Evolutionary conservation across 2,329 filamentous ascomycete genomes (phyloP), one percentile per base, ranked within the genome.

Genomic region (Geoglossum cookeanum): DNA sequence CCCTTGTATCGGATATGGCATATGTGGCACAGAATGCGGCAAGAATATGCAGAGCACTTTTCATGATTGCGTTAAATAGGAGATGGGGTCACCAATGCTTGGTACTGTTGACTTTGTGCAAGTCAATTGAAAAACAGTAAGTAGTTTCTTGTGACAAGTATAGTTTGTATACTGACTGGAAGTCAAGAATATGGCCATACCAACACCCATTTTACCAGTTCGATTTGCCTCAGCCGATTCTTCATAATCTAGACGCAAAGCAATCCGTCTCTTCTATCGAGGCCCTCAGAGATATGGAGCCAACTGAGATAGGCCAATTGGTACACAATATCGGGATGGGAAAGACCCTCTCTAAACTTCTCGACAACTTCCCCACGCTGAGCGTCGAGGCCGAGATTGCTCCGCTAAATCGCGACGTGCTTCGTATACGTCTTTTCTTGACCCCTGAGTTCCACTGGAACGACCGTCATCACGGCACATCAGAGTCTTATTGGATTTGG

Each of bases 401-500:
- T 1, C 94, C 94, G 1, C 73, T 98, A 37, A 98, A 98, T 65
- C 79, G 92, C 52, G 90, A 98, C 65, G 91, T 98, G 0, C 74
- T 98, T 60, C 81, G 91, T n/a, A 89, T 98, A 65, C 84, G 85
- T 65, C 78, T 98, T 0, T 87, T 77, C 63, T 77, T 98, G 17
- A 87, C 84, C 1, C 88, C 92, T 0, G 90, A 97, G 55, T 98
- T 98, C 66, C 76, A 76, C 42, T 98, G 92, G 92, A 94, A 95
- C 63, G 91, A 97, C 63, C 83, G 86, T 52, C 80, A 95, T 59
- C 90, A 98, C 66, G 94, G 94, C 17, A 88, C 83, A 2, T 96
- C 91, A 0, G 92, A 98, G 66, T 91, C 91, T 3, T 98, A 94
- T 71, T 98, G 94, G 79, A 85, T 98, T 58, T 98, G 92, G 94